Evolutionary conservation across 495 filamentous ascomycete genomes (phyloP), one percentile per base, ranked within the genome.

Genomic region (Xylaria telfairii): DNA sequence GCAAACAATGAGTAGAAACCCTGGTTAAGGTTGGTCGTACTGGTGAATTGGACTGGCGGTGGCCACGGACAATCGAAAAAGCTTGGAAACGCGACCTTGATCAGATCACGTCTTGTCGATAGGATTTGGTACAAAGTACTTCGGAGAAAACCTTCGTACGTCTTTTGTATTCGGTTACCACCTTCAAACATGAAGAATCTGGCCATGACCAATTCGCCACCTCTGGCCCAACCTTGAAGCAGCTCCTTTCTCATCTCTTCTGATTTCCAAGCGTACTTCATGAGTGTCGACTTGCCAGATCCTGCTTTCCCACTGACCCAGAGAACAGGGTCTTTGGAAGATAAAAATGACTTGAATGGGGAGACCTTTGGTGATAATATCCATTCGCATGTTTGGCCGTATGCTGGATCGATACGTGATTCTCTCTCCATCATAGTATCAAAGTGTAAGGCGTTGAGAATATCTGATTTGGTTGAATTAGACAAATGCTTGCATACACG

Each of bases 171-270:
- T 15, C 44, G 59, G 9, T 70, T 80, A 1, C 83, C 84, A 7
- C 75, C 72, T 63, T 80, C 76, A 74, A 83, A 85, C 71, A 85
- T 82, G 71, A 81, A 86, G 67, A 80, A 82, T 26, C 67, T 67
- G 4, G 76, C 75, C 57, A 74, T 75, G 19, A 81, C 64, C 1
- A 84, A 65, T 13, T 77, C 68, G 51, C 72, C 72, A 0, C 69
- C 73, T 3, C 34, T 64, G 0, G 71, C 74, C 73, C 76, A 78
- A 3, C 74, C 72, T 5, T 74, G 69, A 0, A 69, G 61, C 9
- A 78, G 74, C 49, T 72, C 66, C n/a, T 69, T 67, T 26, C 63
- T 71, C 54, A 74, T 49, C 2, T 71, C 71, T 37, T 78, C 68
- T 2, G 71, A 72, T 47, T 74, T 71, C 51, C 65, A 76, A 2